Conservation (phyloP, 176 grass and related monocot species). For the Coix lacrymajobi region DNA sequence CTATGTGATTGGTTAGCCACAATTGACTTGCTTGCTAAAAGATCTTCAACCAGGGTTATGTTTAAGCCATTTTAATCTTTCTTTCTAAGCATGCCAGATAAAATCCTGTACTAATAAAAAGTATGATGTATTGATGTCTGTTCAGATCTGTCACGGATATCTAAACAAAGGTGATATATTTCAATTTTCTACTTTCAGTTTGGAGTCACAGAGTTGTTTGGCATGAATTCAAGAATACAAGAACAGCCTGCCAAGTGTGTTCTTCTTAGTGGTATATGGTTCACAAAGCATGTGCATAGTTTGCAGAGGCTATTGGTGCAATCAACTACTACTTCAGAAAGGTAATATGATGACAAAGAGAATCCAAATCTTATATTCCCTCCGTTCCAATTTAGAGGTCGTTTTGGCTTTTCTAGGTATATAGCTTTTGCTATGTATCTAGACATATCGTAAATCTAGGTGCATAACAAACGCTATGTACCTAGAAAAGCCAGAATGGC, state of each 20-base stretch:
- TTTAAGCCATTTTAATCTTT: neutral
- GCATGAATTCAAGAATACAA: neutral
- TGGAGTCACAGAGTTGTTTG: neutral
- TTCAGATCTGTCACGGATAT: neutral
- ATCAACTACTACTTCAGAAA: conserved; percentile 6
- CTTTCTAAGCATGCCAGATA: neutral
- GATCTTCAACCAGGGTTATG: neutral
- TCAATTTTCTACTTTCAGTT: neutral
- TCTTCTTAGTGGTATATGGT: neutral
- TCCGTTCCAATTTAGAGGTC: neutral
- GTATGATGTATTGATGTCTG: neutral
- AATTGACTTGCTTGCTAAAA: neutral
- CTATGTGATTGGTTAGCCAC: neutral
- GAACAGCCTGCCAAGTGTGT: neutral
- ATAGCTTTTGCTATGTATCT: neutral
- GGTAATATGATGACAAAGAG: conserved; percentile 1
- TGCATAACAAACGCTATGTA: neutral
- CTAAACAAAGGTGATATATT: neutral
- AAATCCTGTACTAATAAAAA: neutral
- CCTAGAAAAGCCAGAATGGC: neutral
- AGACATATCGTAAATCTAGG: neutral
- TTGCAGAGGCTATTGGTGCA: neutral
- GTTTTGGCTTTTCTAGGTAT: neutral
- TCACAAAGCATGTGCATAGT: neutral
- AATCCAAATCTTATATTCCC: neutral